Percentiles rank a stretch among this genome's conserved stretches.
These are phyloP conservation scores for Mycena vitilis DNA, from an alignment of 768 basidiomycete species.

Conservation along the genomic window DNA sequence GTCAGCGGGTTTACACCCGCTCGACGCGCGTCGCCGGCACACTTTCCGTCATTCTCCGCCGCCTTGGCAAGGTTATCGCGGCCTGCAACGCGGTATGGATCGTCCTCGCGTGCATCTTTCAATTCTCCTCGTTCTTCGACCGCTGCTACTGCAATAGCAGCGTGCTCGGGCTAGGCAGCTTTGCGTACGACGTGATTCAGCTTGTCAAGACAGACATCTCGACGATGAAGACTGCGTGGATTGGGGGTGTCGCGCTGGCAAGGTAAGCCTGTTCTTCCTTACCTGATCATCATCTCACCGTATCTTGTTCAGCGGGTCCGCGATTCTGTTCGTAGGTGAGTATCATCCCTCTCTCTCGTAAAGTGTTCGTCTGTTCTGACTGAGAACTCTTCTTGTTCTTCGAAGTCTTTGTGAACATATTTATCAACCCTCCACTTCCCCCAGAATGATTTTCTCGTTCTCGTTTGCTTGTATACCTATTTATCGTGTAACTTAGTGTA, in stretches of 20 bases:
- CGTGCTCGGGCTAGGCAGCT: constrained; percentile 41
- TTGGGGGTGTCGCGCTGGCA: constrained; percentile 49
- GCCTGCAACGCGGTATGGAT: constrained; percentile 47
- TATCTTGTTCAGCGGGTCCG: constrained; percentile 11
- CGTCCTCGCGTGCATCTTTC: constrained; percentile 44
- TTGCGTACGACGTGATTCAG: constrained; percentile 47
- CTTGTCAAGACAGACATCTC: constrained; percentile 37
- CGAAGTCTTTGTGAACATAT: constrained; percentile 15
- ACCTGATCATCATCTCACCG: background rate
- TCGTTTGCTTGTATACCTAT: background rate
- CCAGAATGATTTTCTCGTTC: background rate
- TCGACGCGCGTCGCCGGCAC: constrained; percentile 32
- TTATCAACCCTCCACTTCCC: constrained; percentile 28
- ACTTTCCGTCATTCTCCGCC: constrained; percentile 43
- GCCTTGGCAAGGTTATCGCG: constrained; percentile 45
- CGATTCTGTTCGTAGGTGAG: constrained; percentile 11
- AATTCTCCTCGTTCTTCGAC: constrained; percentile 48
- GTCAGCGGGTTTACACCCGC: background rate
- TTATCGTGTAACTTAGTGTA: background rate
- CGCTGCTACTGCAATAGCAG: constrained; percentile 52
- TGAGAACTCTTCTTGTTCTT: background rate
- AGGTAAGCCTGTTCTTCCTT: constrained; percentile 2
- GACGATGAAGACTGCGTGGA: constrained; percentile 48
- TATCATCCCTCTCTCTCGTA: too few relatives aligned
- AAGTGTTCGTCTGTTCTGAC: background rate